Evolutionary conservation across 2,329 filamentous ascomycete genomes (phyloP).

Genomic region (Diplodia corticola): DNA sequence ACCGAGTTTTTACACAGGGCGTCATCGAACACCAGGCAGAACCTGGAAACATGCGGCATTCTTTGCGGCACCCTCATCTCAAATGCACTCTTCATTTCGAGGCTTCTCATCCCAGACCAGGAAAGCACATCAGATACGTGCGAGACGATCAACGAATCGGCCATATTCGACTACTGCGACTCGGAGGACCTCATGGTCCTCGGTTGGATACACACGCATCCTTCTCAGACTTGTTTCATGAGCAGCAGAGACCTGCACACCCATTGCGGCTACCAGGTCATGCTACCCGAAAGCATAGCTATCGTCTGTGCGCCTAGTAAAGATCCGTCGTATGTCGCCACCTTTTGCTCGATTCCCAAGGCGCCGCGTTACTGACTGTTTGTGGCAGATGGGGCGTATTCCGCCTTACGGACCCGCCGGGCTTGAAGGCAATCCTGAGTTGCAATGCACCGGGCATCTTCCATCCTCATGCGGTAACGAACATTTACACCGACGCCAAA

Average conservation of each 20-base stretch:
- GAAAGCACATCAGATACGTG: conserved; percentile 89
- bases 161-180: conserved; percentile 87
- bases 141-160: conserved; percentile 84
- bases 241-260: conserved; percentile 92
- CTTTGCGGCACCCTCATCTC: conserved; percentile 87
- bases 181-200: conserved; percentile 79
- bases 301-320: conserved; percentile 92
- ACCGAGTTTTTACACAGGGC: conserved; percentile 73
- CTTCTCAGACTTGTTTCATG: conserved; percentile 97
- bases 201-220: conserved; percentile 98
- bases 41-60: conserved; percentile 93
- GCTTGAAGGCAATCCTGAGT: conserved; percentile 77
- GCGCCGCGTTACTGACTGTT: neutral
- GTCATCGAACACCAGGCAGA: conserved; percentile 71
- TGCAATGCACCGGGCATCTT: conserved; percentile 81
- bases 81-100: conserved; percentile 88
- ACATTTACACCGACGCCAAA: conserved; percentile 75
- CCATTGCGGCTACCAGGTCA: conserved; percentile 89
- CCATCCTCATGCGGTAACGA: conserved; percentile 70
- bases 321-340: conserved; percentile 64
- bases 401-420: conserved; percentile 88
- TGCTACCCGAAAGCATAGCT: conserved; percentile 94
- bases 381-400: conserved; percentile 78
- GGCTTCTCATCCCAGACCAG: conserved; percentile 88
- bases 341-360: neutral